A percentile compares a stretch with the other conserved stretches of the same genome.
Evolutionary conservation across 108 stramenopile genomes (phyloP).

Genomic region (Cyclotella atomus): DNA sequence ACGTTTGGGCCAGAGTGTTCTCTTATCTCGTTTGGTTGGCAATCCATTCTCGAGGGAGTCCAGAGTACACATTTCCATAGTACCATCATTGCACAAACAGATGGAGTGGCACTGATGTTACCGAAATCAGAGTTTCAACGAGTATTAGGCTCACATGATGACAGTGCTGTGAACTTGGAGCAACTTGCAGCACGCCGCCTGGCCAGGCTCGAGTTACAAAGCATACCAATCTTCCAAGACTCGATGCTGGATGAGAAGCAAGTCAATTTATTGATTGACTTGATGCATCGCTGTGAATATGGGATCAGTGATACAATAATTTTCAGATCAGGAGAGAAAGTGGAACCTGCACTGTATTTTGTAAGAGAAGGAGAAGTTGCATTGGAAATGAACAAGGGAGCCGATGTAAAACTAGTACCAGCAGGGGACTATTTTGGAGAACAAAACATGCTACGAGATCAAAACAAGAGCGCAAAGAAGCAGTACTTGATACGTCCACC

Average conservation of each 20-base stretch:
- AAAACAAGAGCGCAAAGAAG: slow-evolving; percentile 35
- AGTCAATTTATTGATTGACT: slow-evolving; percentile 13
- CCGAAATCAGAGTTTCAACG: slow-evolving; percentile 20
- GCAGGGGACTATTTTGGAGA: slow-evolving; percentile 29
- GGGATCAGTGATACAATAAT: not conserved
- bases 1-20: slow-evolving; percentile 10
- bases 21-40: slow-evolving; percentile 47
- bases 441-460: slow-evolving; percentile 52
- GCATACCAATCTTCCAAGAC: slow-evolving; percentile 45
- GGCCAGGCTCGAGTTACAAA: slow-evolving; percentile 30
- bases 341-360: slow-evolving; percentile 23
- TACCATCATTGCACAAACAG: slow-evolving; percentile 28
- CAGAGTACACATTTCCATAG: slow-evolving; percentile 1
- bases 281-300: slow-evolving; percentile 32
- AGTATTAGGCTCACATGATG: slow-evolving; percentile 16
- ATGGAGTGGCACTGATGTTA: slow-evolving; percentile 37
- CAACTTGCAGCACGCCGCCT: slow-evolving; percentile 17
- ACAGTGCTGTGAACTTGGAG: not conserved
- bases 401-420: slow-evolving; percentile 1
- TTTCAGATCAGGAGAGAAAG: slow-evolving; percentile 15
- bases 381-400: slow-evolving; percentile 26
- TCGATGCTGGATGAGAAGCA: slow-evolving; percentile 11
- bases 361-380: slow-evolving; percentile 17
- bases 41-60: slow-evolving; percentile 26
- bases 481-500: slow-evolving; percentile 23